Conservation (phyloP, 1,284 basidiomycete genomes). For the Ceraceosorus bombacis region DNA sequence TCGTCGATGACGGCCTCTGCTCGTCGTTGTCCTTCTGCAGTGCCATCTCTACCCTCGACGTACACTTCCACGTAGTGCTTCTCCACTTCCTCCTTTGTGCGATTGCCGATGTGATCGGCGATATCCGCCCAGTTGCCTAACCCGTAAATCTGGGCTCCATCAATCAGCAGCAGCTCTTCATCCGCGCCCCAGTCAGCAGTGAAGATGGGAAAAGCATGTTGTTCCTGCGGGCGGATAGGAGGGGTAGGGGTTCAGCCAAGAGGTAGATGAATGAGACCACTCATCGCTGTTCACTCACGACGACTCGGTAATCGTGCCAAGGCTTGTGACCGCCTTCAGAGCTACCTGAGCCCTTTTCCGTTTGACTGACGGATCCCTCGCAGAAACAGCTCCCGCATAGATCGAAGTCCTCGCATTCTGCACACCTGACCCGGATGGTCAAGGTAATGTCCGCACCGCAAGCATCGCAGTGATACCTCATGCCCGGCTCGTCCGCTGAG, state of each 20-base stretch:
- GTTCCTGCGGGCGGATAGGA: conserved; percentile 53
- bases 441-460: conserved; percentile 47
- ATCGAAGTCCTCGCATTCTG: conserved; percentile 50
- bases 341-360: neutral
- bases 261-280: neutral
- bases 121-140: conserved; percentile 97
- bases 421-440: conserved; percentile 45
- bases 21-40: conserved; percentile 25
- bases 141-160: conserved; percentile 80
- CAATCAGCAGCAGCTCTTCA: conserved; percentile 87
- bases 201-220: conserved; percentile 92
- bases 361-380: conserved; percentile 64
- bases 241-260: neutral
- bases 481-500: conserved; percentile 42
- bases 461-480: conserved; percentile 46
- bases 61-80: conserved; percentile 79
- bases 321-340: conserved; percentile 71
- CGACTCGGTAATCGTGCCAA: conserved; percentile 83
- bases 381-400: conserved; percentile 67
- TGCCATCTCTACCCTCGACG: conserved; percentile 53
- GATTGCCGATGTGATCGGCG: conserved; percentile 87
- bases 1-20: conserved; percentile 17
- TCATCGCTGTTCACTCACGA: conserved; percentile 57
- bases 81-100: conserved; percentile 89
- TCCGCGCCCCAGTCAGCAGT: conserved; percentile 94